Evolutionary conservation across 2,329 filamentous ascomycete genomes (phyloP).

Genomic region (Xylogone sp.): DNA sequence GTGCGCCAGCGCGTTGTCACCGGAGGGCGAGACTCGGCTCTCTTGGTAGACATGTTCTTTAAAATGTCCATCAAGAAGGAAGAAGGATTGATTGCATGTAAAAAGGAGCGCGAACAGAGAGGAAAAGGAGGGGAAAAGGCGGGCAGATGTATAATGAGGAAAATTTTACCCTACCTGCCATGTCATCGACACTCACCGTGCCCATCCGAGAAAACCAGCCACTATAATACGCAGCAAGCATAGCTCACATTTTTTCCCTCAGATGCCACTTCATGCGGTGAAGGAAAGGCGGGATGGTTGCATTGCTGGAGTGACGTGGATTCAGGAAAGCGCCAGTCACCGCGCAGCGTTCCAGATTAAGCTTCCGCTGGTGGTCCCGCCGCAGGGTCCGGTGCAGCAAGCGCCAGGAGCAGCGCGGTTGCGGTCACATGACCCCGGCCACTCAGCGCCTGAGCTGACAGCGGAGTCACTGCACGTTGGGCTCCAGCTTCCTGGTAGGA

Average conservation of each 20-base stretch:
- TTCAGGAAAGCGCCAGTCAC: neutral
- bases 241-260: neutral
- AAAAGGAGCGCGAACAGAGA: neutral
- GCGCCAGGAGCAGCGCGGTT: neutral
- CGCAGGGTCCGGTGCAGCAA: too few relatives aligned
- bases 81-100: neutral
- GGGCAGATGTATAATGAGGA: slow-evolving; percentile 1
- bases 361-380: too few relatives aligned
- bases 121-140: neutral
- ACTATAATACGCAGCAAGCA: slow-evolving; percentile 1
- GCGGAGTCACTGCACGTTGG: neutral
- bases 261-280: slow-evolving; percentile 5
- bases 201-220: neutral
- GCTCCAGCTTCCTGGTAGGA: neutral
- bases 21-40: slow-evolving; percentile 24
- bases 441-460: neutral
- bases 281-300: neutral
- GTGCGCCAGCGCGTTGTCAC: slow-evolving; percentile 25
- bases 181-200: slow-evolving; percentile 3
- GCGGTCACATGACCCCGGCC: neutral
- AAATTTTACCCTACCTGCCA: slow-evolving; percentile 1
- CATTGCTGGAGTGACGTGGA: neutral
- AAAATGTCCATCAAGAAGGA: neutral
- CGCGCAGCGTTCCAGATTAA: neutral
- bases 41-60: slow-evolving; percentile 2